Evolutionary conservation across 129 eudicot genomes (phyloP).

Genomic region (Flaveria linearis): DNA sequence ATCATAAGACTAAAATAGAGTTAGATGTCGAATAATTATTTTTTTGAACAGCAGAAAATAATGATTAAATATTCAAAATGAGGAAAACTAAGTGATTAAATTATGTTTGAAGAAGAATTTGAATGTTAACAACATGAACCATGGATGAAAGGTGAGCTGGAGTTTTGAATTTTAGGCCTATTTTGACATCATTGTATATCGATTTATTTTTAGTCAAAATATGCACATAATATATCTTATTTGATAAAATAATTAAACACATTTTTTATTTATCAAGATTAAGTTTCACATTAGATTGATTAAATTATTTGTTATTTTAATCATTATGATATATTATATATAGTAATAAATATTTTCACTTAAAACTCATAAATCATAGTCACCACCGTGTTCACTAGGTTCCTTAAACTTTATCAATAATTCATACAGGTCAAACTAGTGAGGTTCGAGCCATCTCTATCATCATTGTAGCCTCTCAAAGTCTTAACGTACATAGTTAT

Average conservation of each 20-base stretch:
- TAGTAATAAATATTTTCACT: background rate
- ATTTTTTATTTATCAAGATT: background rate
- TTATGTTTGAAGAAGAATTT: background rate
- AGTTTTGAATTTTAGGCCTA: background rate
- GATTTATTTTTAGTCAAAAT: background rate
- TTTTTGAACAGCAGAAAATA: no score
- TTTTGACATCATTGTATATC: slow-evolving; percentile 1
- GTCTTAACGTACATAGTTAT: background rate
- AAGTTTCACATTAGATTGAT: background rate
- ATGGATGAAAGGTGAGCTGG: background rate
- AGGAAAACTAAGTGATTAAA: slow-evolving; percentile 16
- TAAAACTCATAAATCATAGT: background rate
- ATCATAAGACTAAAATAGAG: background rate
- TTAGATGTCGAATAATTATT: background rate
- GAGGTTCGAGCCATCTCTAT: background rate
- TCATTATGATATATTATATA: no score
- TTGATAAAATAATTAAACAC: background rate
- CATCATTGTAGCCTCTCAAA: background rate
- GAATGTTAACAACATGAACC: background rate
- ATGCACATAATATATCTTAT: background rate
- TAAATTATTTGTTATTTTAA: background rate
- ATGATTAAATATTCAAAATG: slow-evolving; percentile 2
- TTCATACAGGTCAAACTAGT: background rate
- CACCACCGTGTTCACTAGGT: background rate
- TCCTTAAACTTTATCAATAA: background rate